Base-by-base conservation (phyloP, 2,329 filamentous ascomycete genomes). In the Hypoxylon rubiginosum region DNA sequence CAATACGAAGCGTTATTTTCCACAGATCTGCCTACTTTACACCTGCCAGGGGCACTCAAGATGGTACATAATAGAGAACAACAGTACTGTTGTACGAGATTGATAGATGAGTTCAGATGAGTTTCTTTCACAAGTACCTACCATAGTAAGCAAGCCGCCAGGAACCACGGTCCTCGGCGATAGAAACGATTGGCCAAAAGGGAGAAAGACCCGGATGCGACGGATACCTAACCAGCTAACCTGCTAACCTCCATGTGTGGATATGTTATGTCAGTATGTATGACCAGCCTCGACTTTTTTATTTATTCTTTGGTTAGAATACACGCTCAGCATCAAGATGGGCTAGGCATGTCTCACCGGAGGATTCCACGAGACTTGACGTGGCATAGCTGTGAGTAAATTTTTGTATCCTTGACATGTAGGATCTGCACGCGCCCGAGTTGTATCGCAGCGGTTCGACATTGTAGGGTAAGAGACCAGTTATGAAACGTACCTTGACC, bases 271-370 rank as follows among this genome's bases (percentile, higher is more conserved):
- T 24, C 2, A 2, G 19, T 62, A 49, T 52, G 17, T 54, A 67
- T 58, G 46, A 64, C 64, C 62, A 65, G 36, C 67, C 67, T 69
- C 62, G 49, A 67, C 21, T 39, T 49, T 60, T 67, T 65, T 48
- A 19, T 53, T 56, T 48, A 19, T 53, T 56, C 51, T 49, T 45
- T 36, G 11, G 30, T 15, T 34, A 26, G 28, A 30, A 54, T 24
- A 21, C 39, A 46, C 43, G 32, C 43, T 46, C 24, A 43, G 45
- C 56, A 32, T 46, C 46, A 58, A 45, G 53, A 60, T 41, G 57
- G 55, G 54, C 45, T 64, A 58, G 57, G 50, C 39, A 36, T 56
- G 52, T 67, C 57, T 64, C 32, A 61, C 43, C 45, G 51, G 53
- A 26, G 49, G 39, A 53, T 28, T 48, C 39, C 21, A 45, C 21